Base-by-base conservation (phyloP, 352 stramenopile genomes). In the Phytophthora hybrid region DNA sequence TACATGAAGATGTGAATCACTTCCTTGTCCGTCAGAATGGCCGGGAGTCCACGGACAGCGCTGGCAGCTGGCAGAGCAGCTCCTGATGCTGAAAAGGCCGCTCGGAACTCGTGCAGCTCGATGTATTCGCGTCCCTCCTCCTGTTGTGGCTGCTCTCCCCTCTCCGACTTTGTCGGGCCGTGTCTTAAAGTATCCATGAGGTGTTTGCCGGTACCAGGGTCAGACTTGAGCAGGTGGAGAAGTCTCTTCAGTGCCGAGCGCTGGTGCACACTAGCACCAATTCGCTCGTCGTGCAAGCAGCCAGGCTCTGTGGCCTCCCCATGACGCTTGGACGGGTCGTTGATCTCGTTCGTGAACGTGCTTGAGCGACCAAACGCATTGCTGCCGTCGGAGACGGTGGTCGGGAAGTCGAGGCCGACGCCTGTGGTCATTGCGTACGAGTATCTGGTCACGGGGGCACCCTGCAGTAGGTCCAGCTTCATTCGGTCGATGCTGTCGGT, bases 1-100 rank as follows among this genome's bases (percentile, higher is more conserved):
- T 88, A 76, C 88, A 94, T 94, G 78, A 94, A 94, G 14, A 85
- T 81, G 63, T 93, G 86, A 69, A 93, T 90, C 37, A 79, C 76
- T 34, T 94, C 88, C 29, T 78, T 79, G 46, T 93, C 81, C 1
- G 66, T 76, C 23, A 90, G 47, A 26, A 67, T 58, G 41, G 32
- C 52, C 23, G 74, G 70, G 11, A 80, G 6, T 23, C 53, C 56
- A 54, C 56, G 19, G 14, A 59, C 21, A 14, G 51, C 39, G 34
- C 51, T 77, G 18, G 49, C 44, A 13, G 51, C 23, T 37, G 57
- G 39, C 6, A 75, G 32, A 52, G 56, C 57, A 8, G 56, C 51
- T 32, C 72, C 59, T n/a, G 59, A 44, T 16, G n/a, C 59, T 29
- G n/a, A 54, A 44, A 87, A 75, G 0, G 47, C 74, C 1, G 66